Evolutionary conservation across 176 grass and related monocot genomes (phyloP), one percentile per base, ranked within the genome.

Genomic region (Aegilops speltoides): DNA sequence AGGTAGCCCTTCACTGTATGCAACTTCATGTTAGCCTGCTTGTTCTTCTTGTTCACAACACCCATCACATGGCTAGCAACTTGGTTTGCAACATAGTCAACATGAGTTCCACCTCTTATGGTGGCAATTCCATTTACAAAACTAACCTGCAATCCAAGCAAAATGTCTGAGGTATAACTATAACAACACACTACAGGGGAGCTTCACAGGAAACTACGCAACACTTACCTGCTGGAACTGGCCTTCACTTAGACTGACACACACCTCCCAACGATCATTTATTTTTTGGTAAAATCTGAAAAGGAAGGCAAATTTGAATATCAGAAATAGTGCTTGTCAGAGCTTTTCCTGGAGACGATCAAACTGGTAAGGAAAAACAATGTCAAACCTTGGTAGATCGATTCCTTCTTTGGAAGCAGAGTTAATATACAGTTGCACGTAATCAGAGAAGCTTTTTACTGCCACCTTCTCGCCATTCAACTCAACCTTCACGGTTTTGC

Each of bases 231-330:
- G 96, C 79, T 95, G 96, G 82, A 98, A 98, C 66, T 98, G 96
- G 28, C 96, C 96, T 84, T 98, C 96, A 68, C 93, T 98, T 80
- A 64, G 79, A 84, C 60, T 79, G 32, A 96, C 88, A 70, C 86
- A 95, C 32, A 98, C 91, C 79, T 98, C 96, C 96, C 96, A 98
- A 10, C 96, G 78, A 73, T 98, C 96, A 60, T 96, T 98, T 23
- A 98, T 70, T 32, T 88, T 75, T 5, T 91, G 82, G 24, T 36
- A 66, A 19, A 88, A 12, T 20, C 97, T 99, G 85, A 72, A 54
- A 88, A 68, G 19, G 19, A 68, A 56, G 16, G 8, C 15, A 68
- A 86, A 70, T 48, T 25, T 79, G 2, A 72, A 66, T 31, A 62
- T 60, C 46, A 64, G 63, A 62, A 54, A 45, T 46, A 45, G 12